Base-by-base conservation (phyloP, 768 basidiomycete species). In the Boletus sp. region DNA sequence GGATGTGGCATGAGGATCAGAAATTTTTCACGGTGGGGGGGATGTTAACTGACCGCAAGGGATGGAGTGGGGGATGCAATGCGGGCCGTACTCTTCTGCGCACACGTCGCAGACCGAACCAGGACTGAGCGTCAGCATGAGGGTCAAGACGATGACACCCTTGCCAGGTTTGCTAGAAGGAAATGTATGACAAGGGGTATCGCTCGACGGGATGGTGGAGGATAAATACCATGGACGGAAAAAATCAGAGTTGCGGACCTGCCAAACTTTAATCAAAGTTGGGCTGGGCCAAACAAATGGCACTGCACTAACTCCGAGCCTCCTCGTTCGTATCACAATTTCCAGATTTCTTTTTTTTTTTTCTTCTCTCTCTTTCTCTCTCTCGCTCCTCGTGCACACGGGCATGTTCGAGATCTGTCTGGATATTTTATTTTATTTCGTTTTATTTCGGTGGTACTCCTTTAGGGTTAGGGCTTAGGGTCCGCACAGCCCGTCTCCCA, bases 101-200 rank as follows among this genome's bases (percentile, higher is more conserved):
- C 89, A 91, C 68, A 91, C 89, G 79, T 91, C 89, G 84, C 89
- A 91, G 71, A 84, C 79, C 71, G 86, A 90, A 73, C 87, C 87
- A 72, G 87, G 82, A 76, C 76, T 80, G 68, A 91, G 86, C 70
- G 88, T 87, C 76, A 91, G 83, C 89, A 91, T 91, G 69, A 68
- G 64, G 66, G 68, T 69, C 70, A 71, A 72, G 70, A 66, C 72
- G 67, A 66, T 66, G 59, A 70, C 63, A 69, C 71, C 71, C 71
- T 70, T 69, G 68, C 64, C 69, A 71, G 65, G 70, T 71, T 68
- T 67, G 71, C 66, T 70, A 63, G 64, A 71, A 65, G 62, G 60
- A 73, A 74, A 68, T 61, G 57, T 70, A 63, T 70, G 77, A 73
- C 70, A 68, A 74, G 74, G 73, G 73, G 72, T 72, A 68, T 72